A percentile compares a stretch with the other conserved stretches of the same genome.
Evolutionary conservation across 192 early-diverging fungal species (phyloP).

Genomic region (Dissophora globulifera): DNA sequence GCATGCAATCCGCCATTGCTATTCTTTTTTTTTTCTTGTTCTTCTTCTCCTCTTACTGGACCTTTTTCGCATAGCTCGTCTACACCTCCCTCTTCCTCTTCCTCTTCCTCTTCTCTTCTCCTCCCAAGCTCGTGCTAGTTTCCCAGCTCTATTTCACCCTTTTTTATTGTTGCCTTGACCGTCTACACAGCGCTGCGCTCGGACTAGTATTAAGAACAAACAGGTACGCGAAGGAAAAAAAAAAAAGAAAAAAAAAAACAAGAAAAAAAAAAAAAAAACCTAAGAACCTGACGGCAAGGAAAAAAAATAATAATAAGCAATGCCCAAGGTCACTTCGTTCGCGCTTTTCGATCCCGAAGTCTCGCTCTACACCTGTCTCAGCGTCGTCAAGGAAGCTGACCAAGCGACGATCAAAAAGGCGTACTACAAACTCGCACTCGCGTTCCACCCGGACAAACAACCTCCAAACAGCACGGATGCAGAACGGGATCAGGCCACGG

Average conservation of each 20-base stretch:
- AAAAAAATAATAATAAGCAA: slow-evolving; percentile 3
- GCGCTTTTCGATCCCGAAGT: slow-evolving; percentile 48
- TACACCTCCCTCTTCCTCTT: neutral
- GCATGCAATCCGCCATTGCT: no score
- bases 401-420: slow-evolving; percentile 87
- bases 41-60: no score
- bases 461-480: slow-evolving; percentile 73
- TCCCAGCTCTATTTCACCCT: no score
- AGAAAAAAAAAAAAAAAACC: no score
- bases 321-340: slow-evolving; percentile 50
- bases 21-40: no score
- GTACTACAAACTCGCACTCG: slow-evolving; percentile 89
- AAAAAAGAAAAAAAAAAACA: neutral
- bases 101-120: neutral
- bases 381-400: slow-evolving; percentile 72
- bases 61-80: neutral
- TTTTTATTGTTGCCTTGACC: no score
- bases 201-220: neutral
- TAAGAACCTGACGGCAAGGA: no score
- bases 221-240: neutral
- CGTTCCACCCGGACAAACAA: slow-evolving; percentile 87
- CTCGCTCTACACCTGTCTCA: slow-evolving; percentile 83
- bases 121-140: neutral
- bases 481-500: slow-evolving; percentile 65
- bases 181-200: no score